Evolutionary conservation across 805 yeast genomes (phyloP).

Genomic region (Candida adriatica): DNA sequence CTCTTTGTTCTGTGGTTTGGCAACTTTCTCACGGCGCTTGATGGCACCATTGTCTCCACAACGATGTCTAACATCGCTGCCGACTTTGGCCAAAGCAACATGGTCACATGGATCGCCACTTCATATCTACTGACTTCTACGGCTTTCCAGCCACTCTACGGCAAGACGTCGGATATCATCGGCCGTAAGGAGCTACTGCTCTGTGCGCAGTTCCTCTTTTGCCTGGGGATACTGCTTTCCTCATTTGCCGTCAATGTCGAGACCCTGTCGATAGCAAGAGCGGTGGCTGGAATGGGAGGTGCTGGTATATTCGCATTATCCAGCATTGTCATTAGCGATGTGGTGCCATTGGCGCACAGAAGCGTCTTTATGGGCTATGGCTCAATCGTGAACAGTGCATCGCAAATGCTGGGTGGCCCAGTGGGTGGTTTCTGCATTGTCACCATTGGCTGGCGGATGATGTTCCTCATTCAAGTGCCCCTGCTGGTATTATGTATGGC

Average conservation of each 20-base stretch:
- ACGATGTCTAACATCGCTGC: conserved; percentile 53
- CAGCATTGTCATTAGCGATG: conserved; percentile 47
- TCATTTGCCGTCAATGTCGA: conserved; percentile 34
- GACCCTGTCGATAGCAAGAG: conserved; percentile 43
- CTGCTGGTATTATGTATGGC: conserved; percentile 23
- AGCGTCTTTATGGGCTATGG: conserved; percentile 50
- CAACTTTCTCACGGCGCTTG: conserved; percentile 47
- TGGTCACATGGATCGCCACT: conserved; percentile 66
- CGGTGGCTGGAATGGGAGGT: conserved; percentile 52
- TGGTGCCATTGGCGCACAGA: conserved; percentile 45
- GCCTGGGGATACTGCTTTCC: conserved; percentile 38
- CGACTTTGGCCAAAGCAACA: conserved; percentile 44
- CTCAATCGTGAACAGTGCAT: conserved; percentile 29
- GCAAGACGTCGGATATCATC: conserved; percentile 60
- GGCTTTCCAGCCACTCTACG: conserved; percentile 70
- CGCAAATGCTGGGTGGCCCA: conserved; percentile 39
- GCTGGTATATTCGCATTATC: conserved; percentile 49
- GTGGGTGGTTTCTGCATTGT: conserved; percentile 34
- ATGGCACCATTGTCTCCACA: conserved; percentile 55
- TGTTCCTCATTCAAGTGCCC: conserved; percentile 37
- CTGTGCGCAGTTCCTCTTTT: conserved; percentile 37
- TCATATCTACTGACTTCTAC: conserved; percentile 62
- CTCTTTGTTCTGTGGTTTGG: conserved; percentile 35
- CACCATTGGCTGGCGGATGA: conserved; percentile 37
- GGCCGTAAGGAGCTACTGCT: conserved; percentile 44